A percentile compares a stretch with the other conserved stretches of the same genome.
These are phyloP conservation scores for Tulasnella sp. DNA, from an alignment of 768 basidiomycete genomes.

Conservation along the genomic window DNA sequence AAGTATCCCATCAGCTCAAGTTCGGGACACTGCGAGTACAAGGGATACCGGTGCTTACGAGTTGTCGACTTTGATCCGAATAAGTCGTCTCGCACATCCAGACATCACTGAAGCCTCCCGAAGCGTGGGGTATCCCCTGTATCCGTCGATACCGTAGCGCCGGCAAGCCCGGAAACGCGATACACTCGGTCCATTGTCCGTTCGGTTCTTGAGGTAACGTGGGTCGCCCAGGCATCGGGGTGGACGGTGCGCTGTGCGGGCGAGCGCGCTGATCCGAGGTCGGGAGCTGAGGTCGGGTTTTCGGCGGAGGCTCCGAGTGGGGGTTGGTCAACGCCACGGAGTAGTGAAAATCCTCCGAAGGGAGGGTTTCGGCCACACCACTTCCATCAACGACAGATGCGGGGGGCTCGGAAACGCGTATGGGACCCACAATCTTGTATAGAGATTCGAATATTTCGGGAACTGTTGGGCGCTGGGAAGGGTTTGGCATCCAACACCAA, in stretches of 20 bases:
- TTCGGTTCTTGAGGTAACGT: background rate
- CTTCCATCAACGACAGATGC: background rate
- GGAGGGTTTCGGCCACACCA: background rate
- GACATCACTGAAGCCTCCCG: slow-evolving; percentile 21
- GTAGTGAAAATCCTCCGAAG: background rate
- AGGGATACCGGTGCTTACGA: background rate
- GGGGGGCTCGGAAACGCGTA: background rate
- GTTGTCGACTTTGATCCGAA: background rate
- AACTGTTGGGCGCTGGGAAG: background rate
- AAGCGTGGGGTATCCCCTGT: background rate
- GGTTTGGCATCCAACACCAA: background rate
- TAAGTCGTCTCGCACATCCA: slow-evolving; percentile 17
- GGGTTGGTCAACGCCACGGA: background rate
- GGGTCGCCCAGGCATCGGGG: background rate
- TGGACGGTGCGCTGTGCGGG: background rate
- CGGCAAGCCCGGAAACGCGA: background rate
- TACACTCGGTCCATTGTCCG: background rate
- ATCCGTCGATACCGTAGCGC: background rate
- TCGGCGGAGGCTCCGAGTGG: background rate
- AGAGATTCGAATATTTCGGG: background rate
- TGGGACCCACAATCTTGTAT: background rate
- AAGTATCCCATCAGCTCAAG: background rate
- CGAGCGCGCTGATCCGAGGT: background rate
- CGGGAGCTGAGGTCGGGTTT: background rate
- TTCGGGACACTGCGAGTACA: background rate